A percentile compares a stretch with the other conserved stretches of the same genome.
Evolutionary conservation across 2,329 filamentous ascomycete genomes (phyloP).

Genomic region (Leptographium lundbergii): DNA sequence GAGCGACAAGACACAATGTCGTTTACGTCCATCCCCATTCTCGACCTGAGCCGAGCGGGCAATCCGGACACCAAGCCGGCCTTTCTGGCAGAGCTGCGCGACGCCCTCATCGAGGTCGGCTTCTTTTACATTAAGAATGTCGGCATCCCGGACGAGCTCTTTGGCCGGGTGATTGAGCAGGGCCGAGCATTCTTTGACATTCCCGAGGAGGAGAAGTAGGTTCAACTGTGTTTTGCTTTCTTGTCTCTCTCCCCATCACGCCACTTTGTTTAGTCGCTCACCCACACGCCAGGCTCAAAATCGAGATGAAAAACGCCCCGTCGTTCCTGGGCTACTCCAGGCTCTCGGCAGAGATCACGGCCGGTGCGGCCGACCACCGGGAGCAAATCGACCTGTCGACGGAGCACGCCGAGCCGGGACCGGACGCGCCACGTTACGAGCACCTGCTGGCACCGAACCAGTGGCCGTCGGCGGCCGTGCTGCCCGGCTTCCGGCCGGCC

Average conservation of each 20-base stretch:
- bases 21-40: constrained; percentile 66
- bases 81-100: constrained; percentile 58
- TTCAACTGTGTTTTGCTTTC: no score
- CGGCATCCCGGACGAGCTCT: constrained; percentile 53
- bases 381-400: constrained; percentile 84
- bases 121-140: constrained; percentile 79
- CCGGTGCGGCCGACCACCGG: constrained; percentile 62
- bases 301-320: constrained; percentile 62
- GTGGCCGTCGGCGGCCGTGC: constrained; percentile 53
- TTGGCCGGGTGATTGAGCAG: constrained; percentile 51
- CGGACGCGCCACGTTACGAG: constrained; percentile 54
- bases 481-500: constrained; percentile 55
- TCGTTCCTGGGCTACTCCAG: constrained; percentile 60
- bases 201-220: constrained; percentile 59
- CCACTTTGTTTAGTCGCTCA: no score
- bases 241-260: no score
- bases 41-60: constrained; percentile 58
- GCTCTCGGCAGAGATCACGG: constrained; percentile 58
- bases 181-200: constrained; percentile 68
- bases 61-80: constrained; percentile 53
- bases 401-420: constrained; percentile 52
- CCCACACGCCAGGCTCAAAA: constrained; percentile 34
- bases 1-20: constrained; percentile 21
- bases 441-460: constrained; percentile 69
- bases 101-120: constrained; percentile 74